These are phyloP conservation scores for Camellia japonica DNA, from an alignment of 148 eudicot species.

Conservation along the genomic window DNA sequence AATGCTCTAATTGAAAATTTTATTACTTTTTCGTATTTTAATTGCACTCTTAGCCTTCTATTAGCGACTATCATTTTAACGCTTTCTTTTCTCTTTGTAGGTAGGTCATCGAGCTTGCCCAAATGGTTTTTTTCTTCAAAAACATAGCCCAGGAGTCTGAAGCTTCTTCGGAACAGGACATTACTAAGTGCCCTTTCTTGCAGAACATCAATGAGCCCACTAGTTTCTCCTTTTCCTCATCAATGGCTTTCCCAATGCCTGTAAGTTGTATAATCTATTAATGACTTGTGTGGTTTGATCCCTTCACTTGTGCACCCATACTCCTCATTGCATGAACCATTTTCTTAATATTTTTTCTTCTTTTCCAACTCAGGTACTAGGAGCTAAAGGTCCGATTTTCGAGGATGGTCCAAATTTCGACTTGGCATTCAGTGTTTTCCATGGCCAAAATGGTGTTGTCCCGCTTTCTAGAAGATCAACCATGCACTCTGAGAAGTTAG, in stretches of 20 bases:
- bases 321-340: too few species aligned
- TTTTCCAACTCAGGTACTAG: constrained; percentile 33
- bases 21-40: too few species aligned
- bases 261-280: constrained; percentile 44
- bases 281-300: not conserved
- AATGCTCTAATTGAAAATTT: too few species aligned
- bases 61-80: too few species aligned
- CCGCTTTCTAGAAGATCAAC: constrained; percentile 46
- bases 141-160: constrained; percentile 44
- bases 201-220: constrained; percentile 90
- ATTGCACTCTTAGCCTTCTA: too few species aligned
- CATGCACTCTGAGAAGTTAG: constrained; percentile 20
- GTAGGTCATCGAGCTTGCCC: constrained; percentile 12
- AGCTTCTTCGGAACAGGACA: constrained; percentile 42
- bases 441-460: constrained; percentile 71
- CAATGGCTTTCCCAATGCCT: constrained; percentile 63
- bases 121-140: constrained; percentile 60
- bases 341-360: not conserved
- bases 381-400: constrained; percentile 71
- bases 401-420: constrained; percentile 79
- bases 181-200: constrained; percentile 74
- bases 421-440: constrained; percentile 66
- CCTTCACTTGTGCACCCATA: too few species aligned
- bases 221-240: constrained; percentile 62
- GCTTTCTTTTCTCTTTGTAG: not conserved